Evolutionary conservation across 148 eudicot species (phyloP).

Genomic region (Amaranthus palmeri): DNA sequence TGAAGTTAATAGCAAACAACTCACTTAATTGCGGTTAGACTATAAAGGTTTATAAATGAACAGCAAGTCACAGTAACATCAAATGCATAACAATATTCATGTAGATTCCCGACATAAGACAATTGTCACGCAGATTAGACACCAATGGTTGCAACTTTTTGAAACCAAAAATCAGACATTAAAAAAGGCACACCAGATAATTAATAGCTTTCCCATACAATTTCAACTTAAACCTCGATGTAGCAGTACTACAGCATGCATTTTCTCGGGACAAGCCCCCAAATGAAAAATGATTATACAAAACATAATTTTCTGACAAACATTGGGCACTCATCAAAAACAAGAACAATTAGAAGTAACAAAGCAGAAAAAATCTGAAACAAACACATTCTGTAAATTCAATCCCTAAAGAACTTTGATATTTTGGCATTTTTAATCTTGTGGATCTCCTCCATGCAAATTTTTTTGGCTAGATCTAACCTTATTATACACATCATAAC

Average conservation of each 20-base stretch:
- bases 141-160: not conserved
- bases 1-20: not conserved
- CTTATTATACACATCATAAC: not conserved
- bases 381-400: not conserved
- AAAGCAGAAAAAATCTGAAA: not conserved
- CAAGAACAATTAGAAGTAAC: not conserved
- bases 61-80: not conserved
- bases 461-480: not conserved
- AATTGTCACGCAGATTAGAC: not conserved
- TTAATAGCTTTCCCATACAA: not conserved
- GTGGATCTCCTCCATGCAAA: not conserved
- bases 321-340: not conserved
- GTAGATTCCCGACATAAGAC: not conserved
- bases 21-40: not conserved
- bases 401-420: not conserved
- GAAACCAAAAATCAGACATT: not conserved
- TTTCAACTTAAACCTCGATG: not conserved
- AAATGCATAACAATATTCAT: not conserved
- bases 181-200: not conserved
- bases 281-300: not conserved
- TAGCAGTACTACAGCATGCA: not conserved
- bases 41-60: not conserved
- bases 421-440: not conserved
- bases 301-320: not conserved
- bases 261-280: not conserved